Conservation (phyloP, 2,329 filamentous ascomycete genomes). For the Penicillium occitanis region DNA sequence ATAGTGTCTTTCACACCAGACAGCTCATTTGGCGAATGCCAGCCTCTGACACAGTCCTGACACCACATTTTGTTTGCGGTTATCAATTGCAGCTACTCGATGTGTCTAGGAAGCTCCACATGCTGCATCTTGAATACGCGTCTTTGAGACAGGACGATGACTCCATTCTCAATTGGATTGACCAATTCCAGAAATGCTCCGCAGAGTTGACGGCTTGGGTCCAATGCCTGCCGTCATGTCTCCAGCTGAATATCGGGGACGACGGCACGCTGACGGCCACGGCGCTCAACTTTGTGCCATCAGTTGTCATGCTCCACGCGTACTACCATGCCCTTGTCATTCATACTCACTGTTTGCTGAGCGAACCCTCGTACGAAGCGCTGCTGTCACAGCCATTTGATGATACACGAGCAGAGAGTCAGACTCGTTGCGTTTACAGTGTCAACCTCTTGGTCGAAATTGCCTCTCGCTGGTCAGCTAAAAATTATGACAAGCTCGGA, state of each 20-base stretch:
- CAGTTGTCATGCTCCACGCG: neutral
- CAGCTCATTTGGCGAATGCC: neutral
- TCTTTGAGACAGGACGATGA: neutral
- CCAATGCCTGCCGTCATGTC: neutral
- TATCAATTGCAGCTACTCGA: neutral
- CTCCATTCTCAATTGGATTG: neutral
- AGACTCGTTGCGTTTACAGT: neutral
- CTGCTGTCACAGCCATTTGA: neutral
- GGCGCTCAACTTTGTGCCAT: neutral
- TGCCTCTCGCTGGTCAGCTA: neutral
- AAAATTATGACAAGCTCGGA: neutral
- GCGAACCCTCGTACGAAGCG: neutral
- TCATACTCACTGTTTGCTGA: neutral
- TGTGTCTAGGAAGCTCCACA: neutral
- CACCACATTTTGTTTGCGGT: neutral
- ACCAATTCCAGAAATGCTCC: neutral
- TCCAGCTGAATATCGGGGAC: neutral
- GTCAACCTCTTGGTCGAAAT: neutral
- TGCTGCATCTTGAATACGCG: neutral
- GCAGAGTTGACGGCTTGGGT: neutral
- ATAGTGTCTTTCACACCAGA: neutral
- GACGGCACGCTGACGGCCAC: neutral
- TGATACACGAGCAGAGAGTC: neutral
- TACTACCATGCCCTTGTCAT: neutral
- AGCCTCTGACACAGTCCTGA: neutral